Percentiles rank a stretch among this genome's conserved stretches.
Conservation (phyloP, 345 rosid genomes). For the Brassica cretica region DNA sequence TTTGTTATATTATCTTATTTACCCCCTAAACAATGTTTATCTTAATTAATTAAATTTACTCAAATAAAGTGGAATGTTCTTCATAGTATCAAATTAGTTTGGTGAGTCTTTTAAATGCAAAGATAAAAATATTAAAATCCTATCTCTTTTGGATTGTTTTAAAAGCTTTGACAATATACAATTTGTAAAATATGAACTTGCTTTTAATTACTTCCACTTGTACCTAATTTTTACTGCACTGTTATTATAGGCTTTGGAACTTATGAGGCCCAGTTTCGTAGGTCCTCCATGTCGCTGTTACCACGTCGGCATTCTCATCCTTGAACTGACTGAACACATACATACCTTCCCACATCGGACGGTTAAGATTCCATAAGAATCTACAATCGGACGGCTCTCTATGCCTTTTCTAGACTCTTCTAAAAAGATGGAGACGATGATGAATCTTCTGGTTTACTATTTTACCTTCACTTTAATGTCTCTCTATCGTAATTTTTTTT, state of each 20-base stretch:
- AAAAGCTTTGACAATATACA: background rate
- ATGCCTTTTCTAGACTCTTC: constrained; percentile 66
- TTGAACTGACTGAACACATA: background rate
- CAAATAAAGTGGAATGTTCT: too few species aligned
- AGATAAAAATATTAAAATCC: background rate
- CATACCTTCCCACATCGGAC: constrained; percentile 36
- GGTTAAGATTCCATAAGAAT: constrained; percentile 24
- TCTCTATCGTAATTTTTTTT: background rate
- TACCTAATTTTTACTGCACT: background rate
- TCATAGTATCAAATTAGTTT: background rate
- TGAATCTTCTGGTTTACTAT: constrained; percentile 13
- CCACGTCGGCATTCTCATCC: constrained; percentile 16
- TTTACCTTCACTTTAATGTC: constrained; percentile 22
- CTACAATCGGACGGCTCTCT: constrained; percentile 52
- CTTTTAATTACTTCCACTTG: background rate
- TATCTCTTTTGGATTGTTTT: background rate
- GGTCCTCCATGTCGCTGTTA: constrained; percentile 44
- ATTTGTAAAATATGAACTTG: background rate
- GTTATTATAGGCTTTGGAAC: constrained; percentile 10
- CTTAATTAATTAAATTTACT: background rate
- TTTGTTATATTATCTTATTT: background rate
- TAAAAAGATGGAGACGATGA: constrained; percentile 3
- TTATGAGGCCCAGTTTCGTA: constrained; percentile 11
- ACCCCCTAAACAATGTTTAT: background rate
- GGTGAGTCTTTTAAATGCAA: background rate